Evolutionary conservation across 805 yeast genomes (phyloP), one percentile per base, ranked within the genome.

Genomic region (Komagataella kurtzmanii): DNA sequence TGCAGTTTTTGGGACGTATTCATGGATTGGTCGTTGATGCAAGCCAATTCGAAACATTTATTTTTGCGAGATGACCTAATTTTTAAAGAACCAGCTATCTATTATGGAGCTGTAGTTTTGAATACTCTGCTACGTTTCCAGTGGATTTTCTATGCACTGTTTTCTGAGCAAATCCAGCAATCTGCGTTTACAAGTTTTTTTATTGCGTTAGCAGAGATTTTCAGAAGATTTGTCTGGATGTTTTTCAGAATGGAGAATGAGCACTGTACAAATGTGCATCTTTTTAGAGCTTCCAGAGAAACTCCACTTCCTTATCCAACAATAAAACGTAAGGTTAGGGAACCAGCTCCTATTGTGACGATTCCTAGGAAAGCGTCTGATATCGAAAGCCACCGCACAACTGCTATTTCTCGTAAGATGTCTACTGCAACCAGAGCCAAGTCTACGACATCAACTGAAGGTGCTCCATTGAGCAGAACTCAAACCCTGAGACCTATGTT

Each of bases 1-100:
- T 75, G 90, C 40, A 66, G 85, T 0, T 56, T 81, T 3, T 93
- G 99, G 99, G 99, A 93, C 66, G 69, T 93, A 5, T 70, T 90
- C 46, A 88, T 93, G 96, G 99, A 93, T 70, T 93, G 96, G 91
- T 89, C 97, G 2, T 69, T 93, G 59, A 73, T 85, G 52, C 96
- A 88, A 64, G 70, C 79, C 24, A 75, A 72, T 12, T 74, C 84
- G 2, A 71, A 73, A 54, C 75, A 85, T 62, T 66, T 66, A 52
- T 66, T 83, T 24, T 69, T 90, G 50, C 74, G 97, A 58, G 82
- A 87, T 60, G 83, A 86, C 59, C 70, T 90, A 49, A 83, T 83
- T 46, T 82, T 77, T 59, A 73, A 74, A 52, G 65, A 67, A 10
- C 81, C 83, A 24, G 72, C 75, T 63, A 69, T 77, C 24, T 89